Base-by-base conservation (phyloP, 345 rosid species). In the Camelina neglecta region DNA sequence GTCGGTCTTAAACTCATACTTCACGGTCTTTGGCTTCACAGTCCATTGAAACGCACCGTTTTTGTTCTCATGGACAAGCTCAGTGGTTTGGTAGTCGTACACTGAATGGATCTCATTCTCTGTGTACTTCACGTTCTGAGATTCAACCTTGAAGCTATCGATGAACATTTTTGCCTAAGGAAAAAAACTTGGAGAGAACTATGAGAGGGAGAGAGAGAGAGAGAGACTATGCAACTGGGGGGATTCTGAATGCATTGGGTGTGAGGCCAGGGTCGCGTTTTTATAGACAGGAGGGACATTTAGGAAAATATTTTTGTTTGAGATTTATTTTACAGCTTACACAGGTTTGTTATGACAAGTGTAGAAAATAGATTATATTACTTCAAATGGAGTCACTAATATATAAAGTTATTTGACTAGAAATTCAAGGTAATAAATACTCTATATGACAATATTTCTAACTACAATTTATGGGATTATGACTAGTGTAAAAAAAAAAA, bases 51-150 rank as follows among this genome's bases (percentile, higher is more conserved):
- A 92, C 26, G 86, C 77, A 2, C 98, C 98, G 74, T 88, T 81
- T 58, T 83, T 83, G 88, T 75, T 88, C 84, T 90, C 98, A 51
- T 90, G 96, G 74, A 89, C 97, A 72, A 95, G 90, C 83, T 92
- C 98, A 18, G 98, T 92, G 79, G 99, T 95, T 63, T 95, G 87
- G 72, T 95, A 95, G 80, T 81, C 79, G 79, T 95, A 95, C 76
- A 88, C 87, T 9, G 99, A 90, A 41, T 84, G 92, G 73, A 95
- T 89, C 92, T 89, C 98, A 55, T 61, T 71, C 36, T 95, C 96
- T n/a, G 85, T 72, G 87, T 95, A 95, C 83, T 81, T 84, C 33
- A 95, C 99, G 63, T 92, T 87, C 2, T 97, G 96, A 67, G 87
- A 81, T 77, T 95, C 99, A 5, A 95, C 99, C 83, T 85, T 87